Conservation (phyloP, 345 rosid species). For the Gossypium anomalum region DNA sequence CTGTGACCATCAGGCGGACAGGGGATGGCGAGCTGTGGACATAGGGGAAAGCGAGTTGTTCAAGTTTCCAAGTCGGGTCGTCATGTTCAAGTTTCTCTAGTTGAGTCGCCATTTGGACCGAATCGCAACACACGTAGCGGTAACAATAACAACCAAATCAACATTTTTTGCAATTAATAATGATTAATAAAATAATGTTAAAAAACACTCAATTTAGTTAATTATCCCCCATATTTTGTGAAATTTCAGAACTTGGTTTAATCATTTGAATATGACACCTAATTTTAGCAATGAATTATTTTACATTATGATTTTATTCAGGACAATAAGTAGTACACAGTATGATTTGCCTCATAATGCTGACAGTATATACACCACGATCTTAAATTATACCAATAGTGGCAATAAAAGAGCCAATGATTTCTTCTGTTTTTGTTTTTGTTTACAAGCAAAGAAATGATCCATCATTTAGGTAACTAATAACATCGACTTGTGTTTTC, state of each 20-base stretch:
- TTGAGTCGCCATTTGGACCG: no score
- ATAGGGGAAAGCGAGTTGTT: no score
- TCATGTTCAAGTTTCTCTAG: no score
- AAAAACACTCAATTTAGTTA: not conserved
- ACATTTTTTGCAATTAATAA: not conserved
- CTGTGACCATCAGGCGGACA: no score
- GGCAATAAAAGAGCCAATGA: not conserved
- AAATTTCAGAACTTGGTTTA: not conserved
- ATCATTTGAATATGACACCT: not conserved
- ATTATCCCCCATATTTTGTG: not conserved
- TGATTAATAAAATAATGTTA: not conserved
- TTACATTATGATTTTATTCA: not conserved
- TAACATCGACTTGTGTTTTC: no score
- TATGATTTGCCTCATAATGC: not conserved
- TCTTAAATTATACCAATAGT: not conserved
- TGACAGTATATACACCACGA: not conserved
- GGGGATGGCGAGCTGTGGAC: no score
- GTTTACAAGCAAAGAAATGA: not conserved
- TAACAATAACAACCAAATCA: not conserved
- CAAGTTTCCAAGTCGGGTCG: no score
- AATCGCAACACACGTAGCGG: no score
- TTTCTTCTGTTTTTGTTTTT: not conserved
- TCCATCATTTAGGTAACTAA: not conserved
- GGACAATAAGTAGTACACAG: not conserved
- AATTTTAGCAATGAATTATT: conserved; percentile 2